phyloP scores from a whole-genome alignment of 2,329 filamentous ascomycete genomes.

The Uncinocarpus reesii region DNA sequence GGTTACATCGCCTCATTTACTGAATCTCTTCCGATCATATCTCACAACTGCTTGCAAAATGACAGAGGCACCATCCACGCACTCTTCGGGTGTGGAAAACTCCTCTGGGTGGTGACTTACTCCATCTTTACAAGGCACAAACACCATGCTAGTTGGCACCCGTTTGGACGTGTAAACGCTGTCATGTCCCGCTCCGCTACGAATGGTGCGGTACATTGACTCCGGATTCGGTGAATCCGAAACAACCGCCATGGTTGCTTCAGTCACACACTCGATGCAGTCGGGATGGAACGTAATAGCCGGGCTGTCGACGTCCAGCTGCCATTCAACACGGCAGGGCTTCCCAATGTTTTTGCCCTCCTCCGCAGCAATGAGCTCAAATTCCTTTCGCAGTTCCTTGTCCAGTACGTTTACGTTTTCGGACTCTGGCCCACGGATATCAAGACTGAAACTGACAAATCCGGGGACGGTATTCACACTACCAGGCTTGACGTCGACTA shows the following conservation, averaged over 20 bases:
- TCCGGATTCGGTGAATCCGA: slow-evolving; percentile 39
- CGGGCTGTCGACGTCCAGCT: slow-evolving; percentile 50
- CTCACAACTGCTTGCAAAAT: slow-evolving; percentile 23
- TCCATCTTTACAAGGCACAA: slow-evolving; percentile 54
- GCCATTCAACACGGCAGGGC: slow-evolving; percentile 48
- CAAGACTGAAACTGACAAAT: slow-evolving; percentile 55
- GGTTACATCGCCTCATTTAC: slow-evolving; percentile 12
- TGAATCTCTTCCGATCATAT: slow-evolving; percentile 32
- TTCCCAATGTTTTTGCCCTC: slow-evolving; percentile 44
- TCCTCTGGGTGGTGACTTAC: slow-evolving; percentile 56
- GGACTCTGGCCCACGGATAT: slow-evolving; percentile 53
- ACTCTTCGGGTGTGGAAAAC: slow-evolving; percentile 52
- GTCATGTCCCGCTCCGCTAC: slow-evolving; percentile 56
- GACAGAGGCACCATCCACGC: slow-evolving; percentile 43
- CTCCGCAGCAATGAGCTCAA: slow-evolving; percentile 49
- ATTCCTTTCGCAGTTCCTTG: slow-evolving; percentile 46
- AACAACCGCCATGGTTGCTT: slow-evolving; percentile 49
- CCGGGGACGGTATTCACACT: slow-evolving; percentile 66
- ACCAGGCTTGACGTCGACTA: slow-evolving; percentile 55
- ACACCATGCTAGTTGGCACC: slow-evolving; percentile 57
- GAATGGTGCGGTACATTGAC: slow-evolving; percentile 44
- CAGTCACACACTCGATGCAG: slow-evolving; percentile 55
- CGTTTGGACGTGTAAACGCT: slow-evolving; percentile 51
- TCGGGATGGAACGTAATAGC: slow-evolving; percentile 56
- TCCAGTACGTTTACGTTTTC: slow-evolving; percentile 50